A percentile compares a stretch with the other conserved stretches of the same genome.
phyloP scores from a whole-genome alignment of 1,284 basidiomycete genomes.

The Tremellales sp. region DNA sequence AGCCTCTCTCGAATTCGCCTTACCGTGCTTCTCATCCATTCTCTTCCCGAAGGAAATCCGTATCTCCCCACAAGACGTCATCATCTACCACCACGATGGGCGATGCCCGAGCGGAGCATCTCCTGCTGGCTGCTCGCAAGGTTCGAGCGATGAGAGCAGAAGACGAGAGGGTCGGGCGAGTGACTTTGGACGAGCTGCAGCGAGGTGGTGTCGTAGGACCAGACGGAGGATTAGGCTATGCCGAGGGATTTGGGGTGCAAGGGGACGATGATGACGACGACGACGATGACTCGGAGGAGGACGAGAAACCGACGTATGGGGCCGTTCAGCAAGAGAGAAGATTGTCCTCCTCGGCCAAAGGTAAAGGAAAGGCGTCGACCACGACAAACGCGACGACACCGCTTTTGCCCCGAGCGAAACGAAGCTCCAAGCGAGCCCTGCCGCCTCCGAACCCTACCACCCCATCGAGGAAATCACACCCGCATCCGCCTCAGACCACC shows the following conservation, averaged over 20 bases:
- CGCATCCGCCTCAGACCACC: constrained; percentile 30
- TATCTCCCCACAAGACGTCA: constrained; percentile 15
- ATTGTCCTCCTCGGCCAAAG: constrained; percentile 9
- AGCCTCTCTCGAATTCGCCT: constrained; percentile 7
- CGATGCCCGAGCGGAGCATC: constrained; percentile 46
- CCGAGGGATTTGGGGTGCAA: constrained; percentile 40
- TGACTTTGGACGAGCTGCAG: constrained; percentile 40
- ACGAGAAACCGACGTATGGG: constrained; percentile 10
- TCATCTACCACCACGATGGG: constrained; percentile 32
- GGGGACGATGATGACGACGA: constrained; percentile 23
- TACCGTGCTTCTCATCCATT: not conserved
- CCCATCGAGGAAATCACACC: constrained; percentile 17
- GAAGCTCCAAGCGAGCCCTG: constrained; percentile 22
- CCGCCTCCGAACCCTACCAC: constrained; percentile 21
- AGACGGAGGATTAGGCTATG: constrained; percentile 41
- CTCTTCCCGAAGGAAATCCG: constrained; percentile 1
- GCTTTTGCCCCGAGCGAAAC: constrained; percentile 29
- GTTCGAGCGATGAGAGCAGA: constrained; percentile 35
- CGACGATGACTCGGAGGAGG: constrained; percentile 25
- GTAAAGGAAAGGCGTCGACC: constrained; percentile 14
- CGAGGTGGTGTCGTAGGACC: constrained; percentile 40
- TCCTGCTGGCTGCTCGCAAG: constrained; percentile 43
- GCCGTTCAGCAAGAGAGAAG: constrained; percentile 5
- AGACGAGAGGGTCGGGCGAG: constrained; percentile 28
- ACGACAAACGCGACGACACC: constrained; percentile 14